Evolutionary conservation across 768 basidiomycete genomes (phyloP), one percentile per base, ranked within the genome.

Genomic region (Naganishia randhawae): DNA sequence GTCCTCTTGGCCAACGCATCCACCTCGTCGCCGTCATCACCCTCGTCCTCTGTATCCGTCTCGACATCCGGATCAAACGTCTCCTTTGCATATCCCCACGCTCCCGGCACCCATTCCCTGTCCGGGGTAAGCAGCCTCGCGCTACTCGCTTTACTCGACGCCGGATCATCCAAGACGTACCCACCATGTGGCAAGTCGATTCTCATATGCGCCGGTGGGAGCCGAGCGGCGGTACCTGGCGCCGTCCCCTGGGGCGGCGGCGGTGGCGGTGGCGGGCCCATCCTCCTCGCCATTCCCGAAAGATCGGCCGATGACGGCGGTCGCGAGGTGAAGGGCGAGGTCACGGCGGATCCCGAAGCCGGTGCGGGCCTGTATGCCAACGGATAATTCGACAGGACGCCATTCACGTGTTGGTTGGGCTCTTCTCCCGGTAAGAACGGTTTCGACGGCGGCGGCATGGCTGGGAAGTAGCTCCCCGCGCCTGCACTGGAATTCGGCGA

Each of bases 31-130:
- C 3, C 45, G 2, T 63, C 54, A 16, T 68, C 67, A 4, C 39
- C 65, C 33, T 68, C 67, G 11, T 68, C 67, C 27, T 63, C 67
- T n/a, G 66, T 48, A 22, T 68, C 67, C 11, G 31, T 13, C 48
- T 68, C 67, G 19, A 41, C 42, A 37, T 68, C 67, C 32, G 67
- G 67, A 53, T 68, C 67, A 53, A 52, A 68, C 19, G 67, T 63
- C 50, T 68, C 50, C 29, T 37, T 31, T 19, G 57, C 67, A 41
- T 68, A 68, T 17, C 67, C 67, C 67, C 67, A 68, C 45, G 67
- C 67, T 19, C 55, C 57, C n/a, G 67, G 67, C 13, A 68, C 67
- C 67, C 67, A 68, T 53, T 68, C 67, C 27, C 67, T 29, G 17
- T 68, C 66, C 2, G 66, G 66, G n/a, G 66, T 67, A 13, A 67